Percentiles rank a stretch among this genome's conserved stretches.
phyloP scores from a whole-genome alignment of 352 stramenopile species.

The Pythium pyrilobum region DNA sequence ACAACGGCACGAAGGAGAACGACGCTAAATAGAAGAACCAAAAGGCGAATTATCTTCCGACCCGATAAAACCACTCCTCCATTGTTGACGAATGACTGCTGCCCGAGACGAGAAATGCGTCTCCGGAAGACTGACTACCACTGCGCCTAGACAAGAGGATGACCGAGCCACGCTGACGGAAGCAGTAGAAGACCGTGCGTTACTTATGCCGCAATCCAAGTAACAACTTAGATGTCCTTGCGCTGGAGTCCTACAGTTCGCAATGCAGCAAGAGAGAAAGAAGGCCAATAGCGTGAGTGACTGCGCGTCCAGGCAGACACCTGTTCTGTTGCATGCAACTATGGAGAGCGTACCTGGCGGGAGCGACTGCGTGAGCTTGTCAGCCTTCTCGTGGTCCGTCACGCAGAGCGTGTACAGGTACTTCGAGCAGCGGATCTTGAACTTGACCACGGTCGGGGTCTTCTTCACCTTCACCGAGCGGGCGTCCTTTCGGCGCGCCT shows the following conservation, averaged over 20 bases:
- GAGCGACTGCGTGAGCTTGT: constrained; percentile 99
- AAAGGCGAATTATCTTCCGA: constrained; percentile 20
- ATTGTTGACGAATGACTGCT: constrained; percentile 18
- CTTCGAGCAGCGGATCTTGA: constrained; percentile 99
- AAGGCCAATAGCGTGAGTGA: too few relatives aligned
- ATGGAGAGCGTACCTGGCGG: constrained; percentile 88
- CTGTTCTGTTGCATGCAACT: too few relatives aligned
- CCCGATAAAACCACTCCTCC: constrained; percentile 23
- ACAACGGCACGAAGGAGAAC: not conserved
- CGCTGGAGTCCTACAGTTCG: constrained; percentile 79
- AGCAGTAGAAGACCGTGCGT: constrained; percentile 78
- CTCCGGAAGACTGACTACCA: constrained; percentile 10
- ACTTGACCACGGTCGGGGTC: constrained; percentile 96
- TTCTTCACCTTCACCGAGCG: constrained; percentile 99
- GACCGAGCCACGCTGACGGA: constrained; percentile 22
- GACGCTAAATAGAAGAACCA: constrained; percentile 20
- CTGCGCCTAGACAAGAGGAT: constrained; percentile 11
- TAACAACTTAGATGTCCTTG: constrained; percentile 88
- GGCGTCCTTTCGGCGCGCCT: constrained; percentile 96
- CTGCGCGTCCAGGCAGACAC: too few relatives aligned
- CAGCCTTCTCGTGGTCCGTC: constrained; percentile 98
- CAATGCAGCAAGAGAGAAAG: too few relatives aligned
- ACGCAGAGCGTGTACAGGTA: constrained; percentile 99
- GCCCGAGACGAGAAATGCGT: not conserved
- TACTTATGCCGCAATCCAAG: constrained; percentile 56